These are phyloP conservation scores for Raffaelea ambrosiae DNA, from an alignment of 2,329 filamentous ascomycete species.

Conservation along the genomic window DNA sequence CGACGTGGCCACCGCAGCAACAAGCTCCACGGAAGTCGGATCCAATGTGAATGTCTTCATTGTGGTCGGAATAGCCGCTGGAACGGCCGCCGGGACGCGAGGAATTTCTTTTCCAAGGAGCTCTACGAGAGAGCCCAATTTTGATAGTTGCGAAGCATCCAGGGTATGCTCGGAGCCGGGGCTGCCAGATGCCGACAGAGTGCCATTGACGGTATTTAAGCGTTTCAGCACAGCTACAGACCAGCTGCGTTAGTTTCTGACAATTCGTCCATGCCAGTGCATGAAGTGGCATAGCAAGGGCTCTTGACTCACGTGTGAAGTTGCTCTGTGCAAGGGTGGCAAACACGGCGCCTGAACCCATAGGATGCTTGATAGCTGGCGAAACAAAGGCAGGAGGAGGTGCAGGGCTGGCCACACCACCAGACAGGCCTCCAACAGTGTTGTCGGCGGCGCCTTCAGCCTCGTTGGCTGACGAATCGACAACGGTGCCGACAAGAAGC, in stretches of 20 bases:
- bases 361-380: constrained; percentile 53
- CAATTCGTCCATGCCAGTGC: too few relatives aligned
- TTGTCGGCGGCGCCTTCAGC: constrained; percentile 33
- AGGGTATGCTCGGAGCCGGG: too few relatives aligned
- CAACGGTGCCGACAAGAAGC: constrained; percentile 88
- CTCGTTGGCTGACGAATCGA: constrained; percentile 41
- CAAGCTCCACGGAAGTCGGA: constrained; percentile 45
- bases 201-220: constrained; percentile 9
- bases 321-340: constrained; percentile 11
- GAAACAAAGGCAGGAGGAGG: constrained; percentile 70
- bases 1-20: constrained; percentile 62
- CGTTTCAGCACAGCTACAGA: constrained; percentile 10
- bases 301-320: constrained; percentile 11
- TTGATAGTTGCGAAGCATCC: constrained; percentile 56
- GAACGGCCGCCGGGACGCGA: constrained; percentile 6
- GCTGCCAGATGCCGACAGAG: constrained; percentile 5
- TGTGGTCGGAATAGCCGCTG: constrained; percentile 30
- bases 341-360: constrained; percentile 43
- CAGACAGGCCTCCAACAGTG: too few relatives aligned
- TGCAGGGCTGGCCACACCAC: constrained; percentile 74
- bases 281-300: too few relatives aligned
- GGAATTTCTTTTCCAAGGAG: constrained; percentile 43
- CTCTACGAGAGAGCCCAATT: constrained; percentile 51
- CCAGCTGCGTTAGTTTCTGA: too few relatives aligned
- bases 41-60: constrained; percentile 16